Percentiles rank a stretch among this genome's conserved stretches.
Evolutionary conservation across 1,139 yeast species (phyloP).

Genomic region (Torulaspora globosa): DNA sequence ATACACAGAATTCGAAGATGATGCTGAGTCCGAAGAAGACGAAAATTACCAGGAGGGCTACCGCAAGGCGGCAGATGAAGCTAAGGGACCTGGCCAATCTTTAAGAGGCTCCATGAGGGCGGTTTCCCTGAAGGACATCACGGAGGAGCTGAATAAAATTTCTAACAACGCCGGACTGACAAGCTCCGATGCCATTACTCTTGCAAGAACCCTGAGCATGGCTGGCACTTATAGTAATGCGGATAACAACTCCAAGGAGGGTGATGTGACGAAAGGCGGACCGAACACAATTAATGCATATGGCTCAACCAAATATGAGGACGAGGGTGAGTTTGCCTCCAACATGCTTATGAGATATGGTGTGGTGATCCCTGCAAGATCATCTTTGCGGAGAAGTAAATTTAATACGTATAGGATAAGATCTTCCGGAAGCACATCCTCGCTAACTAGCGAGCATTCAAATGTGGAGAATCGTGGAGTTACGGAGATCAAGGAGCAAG

Average conservation of each 20-base stretch:
- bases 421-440: slow-evolving; percentile 7
- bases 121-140: slow-evolving; percentile 57
- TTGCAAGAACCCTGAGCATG: slow-evolving; percentile 58
- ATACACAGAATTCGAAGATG: slow-evolving; percentile 29
- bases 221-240: slow-evolving; percentile 24
- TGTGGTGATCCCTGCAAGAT: slow-evolving; percentile 31
- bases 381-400: slow-evolving; percentile 34
- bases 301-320: slow-evolving; percentile 6
- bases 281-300: background rate
- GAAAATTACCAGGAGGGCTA: background rate
- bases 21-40: background rate
- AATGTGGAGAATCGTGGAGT: background rate
- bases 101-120: slow-evolving; percentile 11
- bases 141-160: slow-evolving; percentile 60
- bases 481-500: background rate
- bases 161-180: slow-evolving; percentile 70
- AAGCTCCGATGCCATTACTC: slow-evolving; percentile 67
- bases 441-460: background rate
- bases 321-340: slow-evolving; percentile 26
- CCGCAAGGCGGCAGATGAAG: slow-evolving; percentile 6
- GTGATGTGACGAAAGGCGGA: slow-evolving; percentile 1
- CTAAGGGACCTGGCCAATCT: slow-evolving; percentile 6
- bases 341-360: slow-evolving; percentile 31
- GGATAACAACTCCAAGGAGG: slow-evolving; percentile 1
- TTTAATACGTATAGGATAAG: slow-evolving; percentile 30